These are phyloP conservation scores for Helotiales sp. DNA, from an alignment of 2,329 filamentous ascomycete genomes.

Conservation along the genomic window DNA sequence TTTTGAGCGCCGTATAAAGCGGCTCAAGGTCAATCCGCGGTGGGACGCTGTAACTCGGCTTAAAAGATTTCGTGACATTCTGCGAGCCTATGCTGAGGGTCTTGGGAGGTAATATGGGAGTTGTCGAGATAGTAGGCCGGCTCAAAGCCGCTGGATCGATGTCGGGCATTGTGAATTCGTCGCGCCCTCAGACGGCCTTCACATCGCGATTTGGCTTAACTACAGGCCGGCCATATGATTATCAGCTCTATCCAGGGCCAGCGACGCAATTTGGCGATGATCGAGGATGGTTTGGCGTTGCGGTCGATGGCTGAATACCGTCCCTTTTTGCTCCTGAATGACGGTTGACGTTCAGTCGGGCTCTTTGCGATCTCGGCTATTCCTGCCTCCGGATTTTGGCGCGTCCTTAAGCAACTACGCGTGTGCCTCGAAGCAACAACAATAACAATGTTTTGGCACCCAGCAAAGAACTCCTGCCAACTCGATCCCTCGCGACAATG, in stretches of 20 bases:
- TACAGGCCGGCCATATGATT: slow-evolving; percentile 32
- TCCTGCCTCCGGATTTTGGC: not conserved
- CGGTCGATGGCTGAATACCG: slow-evolving; percentile 17
- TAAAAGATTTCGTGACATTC: slow-evolving; percentile 46
- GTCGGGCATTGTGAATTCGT: slow-evolving; percentile 56
- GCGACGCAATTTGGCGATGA: slow-evolving; percentile 27
- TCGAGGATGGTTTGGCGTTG: slow-evolving; percentile 6
- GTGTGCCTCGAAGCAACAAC: not conserved
- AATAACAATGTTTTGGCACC: not conserved
- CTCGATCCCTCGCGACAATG: slow-evolving; percentile 28
- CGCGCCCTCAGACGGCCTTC: slow-evolving; percentile 27
- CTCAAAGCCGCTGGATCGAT: slow-evolving; percentile 70
- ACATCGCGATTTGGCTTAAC: slow-evolving; percentile 27
- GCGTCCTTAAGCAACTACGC: slow-evolving; percentile 1
- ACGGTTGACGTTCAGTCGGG: slow-evolving; percentile 19
- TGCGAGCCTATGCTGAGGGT: slow-evolving; percentile 54
- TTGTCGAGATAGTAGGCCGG: slow-evolving; percentile 58
- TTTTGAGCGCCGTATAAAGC: slow-evolving; percentile 62
- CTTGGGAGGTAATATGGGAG: slow-evolving; percentile 59
- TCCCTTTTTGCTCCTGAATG: slow-evolving; percentile 11
- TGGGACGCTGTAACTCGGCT: slow-evolving; percentile 60
- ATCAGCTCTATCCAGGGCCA: slow-evolving; percentile 24
- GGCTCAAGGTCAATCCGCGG: slow-evolving; percentile 68
- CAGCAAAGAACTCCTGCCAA: not conserved
- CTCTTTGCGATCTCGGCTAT: not conserved